Percentiles rank a stretch among this genome's conserved stretches.
phyloP scores from a whole-genome alignment of 768 basidiomycete genomes.

The Suillus paluster region DNA sequence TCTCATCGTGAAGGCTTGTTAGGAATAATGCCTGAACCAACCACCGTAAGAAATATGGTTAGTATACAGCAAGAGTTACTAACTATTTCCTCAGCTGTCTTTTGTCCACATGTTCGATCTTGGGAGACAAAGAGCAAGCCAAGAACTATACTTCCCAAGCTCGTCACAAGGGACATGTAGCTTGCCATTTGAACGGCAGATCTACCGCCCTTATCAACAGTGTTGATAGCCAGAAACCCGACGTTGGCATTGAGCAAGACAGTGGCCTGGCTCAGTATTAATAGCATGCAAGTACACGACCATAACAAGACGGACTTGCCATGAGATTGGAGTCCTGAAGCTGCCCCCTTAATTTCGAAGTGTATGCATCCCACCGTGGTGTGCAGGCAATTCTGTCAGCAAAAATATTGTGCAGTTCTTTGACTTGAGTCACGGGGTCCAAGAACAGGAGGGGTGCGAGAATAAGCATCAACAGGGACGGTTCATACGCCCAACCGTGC shows the following conservation, averaged over 20 bases:
- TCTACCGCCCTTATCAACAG: slow-evolving; percentile 31
- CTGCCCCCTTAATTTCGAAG: slow-evolving; percentile 49
- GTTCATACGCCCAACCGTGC: slow-evolving; percentile 26
- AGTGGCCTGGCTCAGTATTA: slow-evolving; percentile 40
- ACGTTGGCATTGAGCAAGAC: slow-evolving; percentile 58
- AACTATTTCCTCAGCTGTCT: too few species aligned
- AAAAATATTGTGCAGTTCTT: slow-evolving; percentile 50
- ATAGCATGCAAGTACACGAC: background rate
- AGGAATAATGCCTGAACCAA: slow-evolving; percentile 29
- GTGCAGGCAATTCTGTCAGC: slow-evolving; percentile 48
- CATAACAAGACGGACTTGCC: slow-evolving; percentile 37
- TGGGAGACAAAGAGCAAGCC: slow-evolving; percentile 43
- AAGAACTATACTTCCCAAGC: slow-evolving; percentile 40
- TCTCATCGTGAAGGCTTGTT: slow-evolving; percentile 13
- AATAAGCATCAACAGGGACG: slow-evolving; percentile 42
- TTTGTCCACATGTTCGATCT: too few species aligned
- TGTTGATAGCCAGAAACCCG: slow-evolving; percentile 56
- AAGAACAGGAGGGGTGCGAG: slow-evolving; percentile 53
- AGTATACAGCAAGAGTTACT: slow-evolving; percentile 15
- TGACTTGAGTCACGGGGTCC: slow-evolving; percentile 51
- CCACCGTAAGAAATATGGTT: slow-evolving; percentile 1
- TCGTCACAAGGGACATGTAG: slow-evolving; percentile 43
- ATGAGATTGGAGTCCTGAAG: slow-evolving; percentile 58
- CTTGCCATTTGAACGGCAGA: slow-evolving; percentile 38
- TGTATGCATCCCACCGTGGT: slow-evolving; percentile 48